Evolutionary conservation across 2,329 filamentous ascomycete species (phyloP).

Genomic region (Rutstroemia sp.): DNA sequence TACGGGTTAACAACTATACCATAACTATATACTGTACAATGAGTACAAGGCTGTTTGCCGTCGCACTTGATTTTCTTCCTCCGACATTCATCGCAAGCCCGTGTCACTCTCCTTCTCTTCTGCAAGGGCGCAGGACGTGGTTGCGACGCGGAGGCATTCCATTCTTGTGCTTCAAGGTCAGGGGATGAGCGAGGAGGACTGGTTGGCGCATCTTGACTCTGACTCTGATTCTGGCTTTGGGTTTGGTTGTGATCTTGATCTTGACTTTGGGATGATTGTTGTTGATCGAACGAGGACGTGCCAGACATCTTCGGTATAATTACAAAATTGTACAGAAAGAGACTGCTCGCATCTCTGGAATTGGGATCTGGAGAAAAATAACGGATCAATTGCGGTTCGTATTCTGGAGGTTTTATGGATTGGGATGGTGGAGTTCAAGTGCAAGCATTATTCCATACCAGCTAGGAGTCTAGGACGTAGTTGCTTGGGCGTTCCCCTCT

Average conservation of each 20-base stretch:
- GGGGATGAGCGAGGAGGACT: slow-evolving; percentile 8
- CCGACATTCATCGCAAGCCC: slow-evolving; percentile 76
- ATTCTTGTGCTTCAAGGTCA: slow-evolving; percentile 5
- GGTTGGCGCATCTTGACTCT: slow-evolving; percentile 1
- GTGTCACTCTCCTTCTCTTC: slow-evolving; percentile 69
- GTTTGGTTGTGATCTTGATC: background rate
- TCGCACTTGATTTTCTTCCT: slow-evolving; percentile 86
- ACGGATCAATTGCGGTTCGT: slow-evolving; percentile 1
- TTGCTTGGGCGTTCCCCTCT: slow-evolving; percentile 4
- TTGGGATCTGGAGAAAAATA: background rate
- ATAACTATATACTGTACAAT: slow-evolving; percentile 98
- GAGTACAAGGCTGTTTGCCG: slow-evolving; percentile 79
- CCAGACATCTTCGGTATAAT: slow-evolving; percentile 11
- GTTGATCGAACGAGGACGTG: slow-evolving; percentile 13
- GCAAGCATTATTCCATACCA: background rate
- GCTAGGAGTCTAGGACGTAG: background rate
- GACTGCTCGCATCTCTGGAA: background rate
- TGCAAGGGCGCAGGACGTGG: slow-evolving; percentile 5
- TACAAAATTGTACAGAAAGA: background rate
- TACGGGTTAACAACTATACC: slow-evolving; percentile 48
- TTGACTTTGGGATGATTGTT: background rate
- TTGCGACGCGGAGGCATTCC: background rate
- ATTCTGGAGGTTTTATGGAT: background rate
- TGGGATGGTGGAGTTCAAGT: background rate
- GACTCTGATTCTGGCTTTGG: background rate